Evolutionary conservation across 2,329 filamentous ascomycete genomes (phyloP), one percentile per base, ranked within the genome.

Genomic region (Macroventuria anomochaeta): DNA sequence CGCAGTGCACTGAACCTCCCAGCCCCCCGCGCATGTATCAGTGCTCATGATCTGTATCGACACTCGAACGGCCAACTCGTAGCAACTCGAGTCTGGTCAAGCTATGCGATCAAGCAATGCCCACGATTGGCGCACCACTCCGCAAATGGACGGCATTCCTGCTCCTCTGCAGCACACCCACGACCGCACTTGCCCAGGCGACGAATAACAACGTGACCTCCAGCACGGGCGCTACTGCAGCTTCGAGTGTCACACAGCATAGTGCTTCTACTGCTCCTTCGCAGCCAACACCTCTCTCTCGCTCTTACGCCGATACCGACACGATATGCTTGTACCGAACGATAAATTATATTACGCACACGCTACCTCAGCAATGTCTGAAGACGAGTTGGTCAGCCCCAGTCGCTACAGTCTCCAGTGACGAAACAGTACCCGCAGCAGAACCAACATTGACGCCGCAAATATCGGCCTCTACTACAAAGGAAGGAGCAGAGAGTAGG

Each of bases 331-430:
- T 75, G 11, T 80, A 74, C 56, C 83, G 84, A 62, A 91, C 88
- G 1, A 86, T 91, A 69, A 93, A 93, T 75, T 91, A 93, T 74
- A 90, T 93, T 58, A 93, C 89, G 10, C 88, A 93, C 63, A 86
- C 84, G 2, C 77, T 93, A 32, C 88, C 88, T 10, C 88, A 91
- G 70, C 88, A 89, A 77, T 93, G 90, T 69, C 79, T 91, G 18
- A 85, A 83, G 41, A 86, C 84, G n/a, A 80, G 81, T 33, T 87
- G 86, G 79, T 62, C 71, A 13, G 64, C 67, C 12, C 63, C 68
- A 3, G 46, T 55, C 20, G 57, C 59, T 40, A 55, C 54, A 8
- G 47, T 55, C n/a, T 50, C 51, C n/a, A 49, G 52, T 23, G 57
- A 59, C n/a, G 61, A 39, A 12, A 54, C 56, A 28, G 47, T 15